phyloP scores from a whole-genome alignment of 108 stramenopile genomes.

The Nannochloropsis gaditana region DNA sequence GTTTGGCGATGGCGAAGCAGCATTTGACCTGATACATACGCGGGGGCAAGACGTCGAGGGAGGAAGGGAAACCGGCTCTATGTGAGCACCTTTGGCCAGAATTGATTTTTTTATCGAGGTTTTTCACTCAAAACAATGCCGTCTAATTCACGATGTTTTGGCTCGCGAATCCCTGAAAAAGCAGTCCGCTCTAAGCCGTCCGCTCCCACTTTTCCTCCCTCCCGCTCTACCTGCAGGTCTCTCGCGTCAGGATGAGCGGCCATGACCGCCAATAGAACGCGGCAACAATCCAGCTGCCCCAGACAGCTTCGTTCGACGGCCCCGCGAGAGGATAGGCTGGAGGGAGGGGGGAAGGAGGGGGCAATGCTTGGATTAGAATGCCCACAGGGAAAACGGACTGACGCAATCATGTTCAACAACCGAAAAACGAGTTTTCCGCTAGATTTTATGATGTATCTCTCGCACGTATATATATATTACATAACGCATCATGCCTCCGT shows the following conservation, averaged over 20 bases:
- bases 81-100: too few species aligned
- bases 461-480: too few species aligned
- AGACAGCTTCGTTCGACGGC: not conserved
- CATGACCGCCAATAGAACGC: not conserved
- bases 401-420: too few species aligned
- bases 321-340: not conserved
- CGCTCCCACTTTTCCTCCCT: slow-evolving; percentile 9
- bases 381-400: too few species aligned
- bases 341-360: not conserved
- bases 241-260: not conserved
- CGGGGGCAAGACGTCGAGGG: not conserved
- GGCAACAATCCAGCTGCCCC: not conserved
- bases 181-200: not conserved
- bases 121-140: too few species aligned
- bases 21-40: not conserved
- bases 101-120: too few species aligned
- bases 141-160: too few species aligned
- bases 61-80: not conserved
- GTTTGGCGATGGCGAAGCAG: not conserved
- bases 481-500: too few species aligned
- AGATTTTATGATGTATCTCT: too few species aligned
- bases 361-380: too few species aligned
- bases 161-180: not conserved
- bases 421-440: too few species aligned
- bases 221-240: not conserved